Evolutionary conservation across 345 rosid species (phyloP).

Genomic region (Diplotaxis tenuifolia): DNA sequence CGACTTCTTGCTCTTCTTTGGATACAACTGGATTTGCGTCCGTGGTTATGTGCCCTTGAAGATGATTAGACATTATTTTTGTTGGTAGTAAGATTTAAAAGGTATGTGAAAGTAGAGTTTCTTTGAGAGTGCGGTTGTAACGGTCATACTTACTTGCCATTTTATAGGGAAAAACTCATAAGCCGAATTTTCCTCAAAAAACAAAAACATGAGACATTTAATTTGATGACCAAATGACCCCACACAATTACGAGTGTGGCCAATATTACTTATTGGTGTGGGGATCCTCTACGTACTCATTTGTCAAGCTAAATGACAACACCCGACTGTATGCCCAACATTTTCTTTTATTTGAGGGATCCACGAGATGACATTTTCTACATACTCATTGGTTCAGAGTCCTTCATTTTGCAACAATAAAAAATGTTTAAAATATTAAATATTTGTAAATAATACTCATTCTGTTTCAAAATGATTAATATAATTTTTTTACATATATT

Average conservation of each 20-base stretch:
- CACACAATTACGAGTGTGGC: background rate
- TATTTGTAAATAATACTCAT: too few species aligned
- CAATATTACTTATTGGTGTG: background rate
- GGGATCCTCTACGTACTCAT: background rate
- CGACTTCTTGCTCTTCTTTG: constrained; percentile 26
- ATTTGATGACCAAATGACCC: background rate
- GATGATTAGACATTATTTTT: constrained; percentile 18
- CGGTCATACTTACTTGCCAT: background rate
- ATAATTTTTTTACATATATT: too few species aligned
- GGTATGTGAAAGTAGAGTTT: background rate
- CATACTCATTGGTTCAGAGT: background rate
- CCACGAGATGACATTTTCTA: background rate
- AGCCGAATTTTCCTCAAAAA: background rate
- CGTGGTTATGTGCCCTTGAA: constrained; percentile 18
- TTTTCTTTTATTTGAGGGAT: background rate
- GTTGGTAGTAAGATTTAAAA: background rate
- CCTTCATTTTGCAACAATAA: too few species aligned
- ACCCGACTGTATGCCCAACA: background rate
- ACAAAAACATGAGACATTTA: background rate
- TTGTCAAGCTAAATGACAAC: background rate
- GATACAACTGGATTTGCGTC: background rate
- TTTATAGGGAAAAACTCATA: background rate
- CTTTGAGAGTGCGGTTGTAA: background rate
- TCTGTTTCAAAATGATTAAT: too few species aligned
- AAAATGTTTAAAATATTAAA: too few species aligned